Conservation (phyloP, 2,329 filamentous ascomycete genomes). For the Fusarium virguliforme region DNA sequence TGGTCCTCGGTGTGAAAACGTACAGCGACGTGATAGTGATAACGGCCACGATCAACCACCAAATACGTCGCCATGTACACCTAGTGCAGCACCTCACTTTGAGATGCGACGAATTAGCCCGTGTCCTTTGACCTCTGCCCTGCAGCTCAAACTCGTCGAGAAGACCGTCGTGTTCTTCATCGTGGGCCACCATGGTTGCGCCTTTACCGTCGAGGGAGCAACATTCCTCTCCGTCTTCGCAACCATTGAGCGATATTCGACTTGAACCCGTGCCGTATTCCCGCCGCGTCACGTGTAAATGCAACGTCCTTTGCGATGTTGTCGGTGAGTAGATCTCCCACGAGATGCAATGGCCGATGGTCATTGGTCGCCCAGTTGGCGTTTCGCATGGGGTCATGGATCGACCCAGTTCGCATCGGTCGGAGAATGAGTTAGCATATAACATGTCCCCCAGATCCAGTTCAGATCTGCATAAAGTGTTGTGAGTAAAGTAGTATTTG, state of each 20-base stretch:
- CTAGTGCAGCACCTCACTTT: background rate
- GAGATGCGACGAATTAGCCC: background rate
- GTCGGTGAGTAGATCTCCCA: background rate
- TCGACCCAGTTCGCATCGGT: slow-evolving; percentile 64
- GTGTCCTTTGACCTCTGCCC: background rate
- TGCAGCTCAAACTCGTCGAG: slow-evolving; percentile 8
- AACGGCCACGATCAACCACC: background rate
- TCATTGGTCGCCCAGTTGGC: slow-evolving; percentile 58
- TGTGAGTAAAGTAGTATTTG: background rate
- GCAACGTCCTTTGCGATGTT: background rate
- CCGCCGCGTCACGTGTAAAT: slow-evolving; percentile 1
- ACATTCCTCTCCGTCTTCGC: background rate
- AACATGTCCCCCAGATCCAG: slow-evolving; percentile 57
- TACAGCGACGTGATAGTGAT: background rate
- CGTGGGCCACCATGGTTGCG: background rate
- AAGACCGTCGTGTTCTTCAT: background rate
- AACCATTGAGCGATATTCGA: slow-evolving; percentile 4
- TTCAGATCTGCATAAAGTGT: slow-evolving; percentile 3
- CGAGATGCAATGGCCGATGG: background rate
- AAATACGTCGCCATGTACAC: background rate
- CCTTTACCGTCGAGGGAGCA: background rate
- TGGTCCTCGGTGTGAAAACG: background rate
- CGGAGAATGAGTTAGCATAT: background rate
- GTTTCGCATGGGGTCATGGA: slow-evolving; percentile 17
- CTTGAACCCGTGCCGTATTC: slow-evolving; percentile 4